A percentile compares a stretch with the other conserved stretches of the same genome.
Conservation (phyloP, 1,284 basidiomycete genomes). For the Rhizopogon parksii region DNA sequence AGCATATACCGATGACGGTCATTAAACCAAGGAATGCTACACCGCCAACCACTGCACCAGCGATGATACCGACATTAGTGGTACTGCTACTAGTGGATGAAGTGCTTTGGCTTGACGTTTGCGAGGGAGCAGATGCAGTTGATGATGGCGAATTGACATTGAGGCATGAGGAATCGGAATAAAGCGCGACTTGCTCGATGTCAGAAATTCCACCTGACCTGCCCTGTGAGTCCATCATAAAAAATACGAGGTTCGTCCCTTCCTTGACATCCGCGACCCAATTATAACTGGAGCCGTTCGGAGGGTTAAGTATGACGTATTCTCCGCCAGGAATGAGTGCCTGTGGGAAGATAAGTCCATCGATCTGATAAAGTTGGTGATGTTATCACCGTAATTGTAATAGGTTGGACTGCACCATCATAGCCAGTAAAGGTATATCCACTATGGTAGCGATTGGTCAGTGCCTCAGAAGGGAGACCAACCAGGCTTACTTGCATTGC, state of each 20-base stretch:
- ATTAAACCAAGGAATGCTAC: slow-evolving; percentile 45
- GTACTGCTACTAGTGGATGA: slow-evolving; percentile 26
- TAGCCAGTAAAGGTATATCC: slow-evolving; percentile 45
- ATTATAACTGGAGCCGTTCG: slow-evolving; percentile 36
- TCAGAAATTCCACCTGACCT: slow-evolving; percentile 54
- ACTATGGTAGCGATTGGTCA: slow-evolving; percentile 24
- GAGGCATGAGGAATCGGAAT: slow-evolving; percentile 49
- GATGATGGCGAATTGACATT: slow-evolving; percentile 47
- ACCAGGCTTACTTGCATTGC: slow-evolving; percentile 51
- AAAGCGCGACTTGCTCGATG: slow-evolving; percentile 38
- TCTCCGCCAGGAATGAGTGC: slow-evolving; percentile 56
- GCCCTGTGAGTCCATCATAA: slow-evolving; percentile 52
- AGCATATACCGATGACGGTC: slow-evolving; percentile 33
- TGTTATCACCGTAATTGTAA: slow-evolving; percentile 45
- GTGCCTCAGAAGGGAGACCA: not conserved
- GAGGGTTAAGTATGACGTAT: slow-evolving; percentile 29
- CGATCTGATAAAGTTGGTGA: not conserved
- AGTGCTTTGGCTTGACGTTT: slow-evolving; percentile 19
- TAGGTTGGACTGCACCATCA: slow-evolving; percentile 42
- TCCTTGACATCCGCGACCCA: slow-evolving; percentile 50
- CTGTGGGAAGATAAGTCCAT: slow-evolving; percentile 24
- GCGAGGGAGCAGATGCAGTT: slow-evolving; percentile 17
- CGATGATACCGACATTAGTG: slow-evolving; percentile 38
- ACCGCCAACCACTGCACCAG: slow-evolving; percentile 46
- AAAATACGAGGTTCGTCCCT: slow-evolving; percentile 55